Conservation (phyloP, 2,329 filamentous ascomycete genomes). For the Exophiala calicioides region DNA sequence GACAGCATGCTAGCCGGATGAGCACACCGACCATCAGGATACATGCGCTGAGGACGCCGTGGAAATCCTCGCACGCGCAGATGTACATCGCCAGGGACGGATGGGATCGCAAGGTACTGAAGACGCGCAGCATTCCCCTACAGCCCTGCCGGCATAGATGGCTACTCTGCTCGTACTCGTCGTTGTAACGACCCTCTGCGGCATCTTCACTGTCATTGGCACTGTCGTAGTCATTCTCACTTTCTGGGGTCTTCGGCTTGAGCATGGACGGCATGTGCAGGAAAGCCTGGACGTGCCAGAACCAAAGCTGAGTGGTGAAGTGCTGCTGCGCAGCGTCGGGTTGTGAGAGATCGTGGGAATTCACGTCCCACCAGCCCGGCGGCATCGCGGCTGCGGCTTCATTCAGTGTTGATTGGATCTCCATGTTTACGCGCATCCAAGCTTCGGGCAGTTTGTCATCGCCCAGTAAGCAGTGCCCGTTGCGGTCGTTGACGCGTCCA, state of each 20-base stretch:
- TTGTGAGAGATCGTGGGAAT: conserved; percentile 18
- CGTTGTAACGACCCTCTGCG: conserved; percentile 8
- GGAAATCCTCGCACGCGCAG: conserved; percentile 31
- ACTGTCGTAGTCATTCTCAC: background rate
- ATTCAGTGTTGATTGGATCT: conserved; percentile 19
- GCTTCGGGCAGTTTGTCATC: conserved; percentile 5
- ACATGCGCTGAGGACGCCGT: conserved; percentile 25
- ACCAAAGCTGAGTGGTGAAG: conserved; percentile 28
- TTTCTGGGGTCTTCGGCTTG: conserved; percentile 8
- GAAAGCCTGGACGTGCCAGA: conserved; percentile 30
- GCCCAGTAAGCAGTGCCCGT: conserved; percentile 15
- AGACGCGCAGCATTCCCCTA: conserved; percentile 24
- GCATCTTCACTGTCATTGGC: background rate
- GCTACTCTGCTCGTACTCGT: conserved; percentile 19
- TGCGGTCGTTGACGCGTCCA: conserved; percentile 27
- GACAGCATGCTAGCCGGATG: conserved; percentile 13
- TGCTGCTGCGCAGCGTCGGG: conserved; percentile 22
- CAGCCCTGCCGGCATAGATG: conserved; percentile 24
- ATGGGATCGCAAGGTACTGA: conserved; percentile 24
- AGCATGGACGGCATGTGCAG: conserved; percentile 29
- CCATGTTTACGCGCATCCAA: no score
- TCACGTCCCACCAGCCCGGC: conserved; percentile 24
- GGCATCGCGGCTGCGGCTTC: conserved; percentile 24
- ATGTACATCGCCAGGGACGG: conserved; percentile 29
- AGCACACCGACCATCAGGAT: conserved; percentile 28